Evolutionary conservation across 2,329 filamentous ascomycete genomes (phyloP).

Genomic region (Pseudopithomyces chartarum): DNA sequence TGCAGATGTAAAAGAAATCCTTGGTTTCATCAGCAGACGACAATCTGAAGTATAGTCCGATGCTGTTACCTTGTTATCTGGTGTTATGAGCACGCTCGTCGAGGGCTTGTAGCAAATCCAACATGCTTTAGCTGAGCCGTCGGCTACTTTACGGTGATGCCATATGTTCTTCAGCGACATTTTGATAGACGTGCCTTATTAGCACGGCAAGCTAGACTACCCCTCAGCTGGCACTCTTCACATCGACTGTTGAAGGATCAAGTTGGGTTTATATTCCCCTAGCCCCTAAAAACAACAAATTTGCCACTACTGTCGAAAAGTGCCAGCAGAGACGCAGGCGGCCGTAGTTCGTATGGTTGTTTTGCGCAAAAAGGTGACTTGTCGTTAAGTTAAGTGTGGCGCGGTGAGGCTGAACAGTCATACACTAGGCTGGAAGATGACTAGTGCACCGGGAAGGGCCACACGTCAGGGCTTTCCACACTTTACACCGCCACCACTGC

Average conservation of each 20-base stretch:
- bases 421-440: background rate
- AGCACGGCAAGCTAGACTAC: background rate
- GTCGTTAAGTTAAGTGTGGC: conserved; percentile 10
- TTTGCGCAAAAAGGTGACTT: background rate
- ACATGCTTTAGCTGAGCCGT: conserved; percentile 81
- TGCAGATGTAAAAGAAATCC: conserved; percentile 94
- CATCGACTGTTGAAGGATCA: no score
- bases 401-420: conserved; percentile 3
- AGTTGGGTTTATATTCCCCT: background rate
- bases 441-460: background rate
- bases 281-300: background rate
- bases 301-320: background rate
- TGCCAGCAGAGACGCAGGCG: no score
- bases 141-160: conserved; percentile 83
- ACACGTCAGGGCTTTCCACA: background rate
- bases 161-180: conserved; percentile 73
- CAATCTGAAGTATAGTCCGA: background rate
- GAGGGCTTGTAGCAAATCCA: conserved; percentile 91
- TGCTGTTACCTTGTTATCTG: conserved; percentile 76
- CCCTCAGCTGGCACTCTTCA: background rate
- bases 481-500: background rate
- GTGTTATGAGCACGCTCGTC: conserved; percentile 83
- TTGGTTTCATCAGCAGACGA: conserved; percentile 33
- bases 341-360: no score
- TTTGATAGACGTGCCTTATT: background rate